A percentile compares a stretch with the other conserved stretches of the same genome.
Evolutionary conservation across 2,329 filamentous ascomycete genomes (phyloP).

Genomic region (Zalaria sp.): DNA sequence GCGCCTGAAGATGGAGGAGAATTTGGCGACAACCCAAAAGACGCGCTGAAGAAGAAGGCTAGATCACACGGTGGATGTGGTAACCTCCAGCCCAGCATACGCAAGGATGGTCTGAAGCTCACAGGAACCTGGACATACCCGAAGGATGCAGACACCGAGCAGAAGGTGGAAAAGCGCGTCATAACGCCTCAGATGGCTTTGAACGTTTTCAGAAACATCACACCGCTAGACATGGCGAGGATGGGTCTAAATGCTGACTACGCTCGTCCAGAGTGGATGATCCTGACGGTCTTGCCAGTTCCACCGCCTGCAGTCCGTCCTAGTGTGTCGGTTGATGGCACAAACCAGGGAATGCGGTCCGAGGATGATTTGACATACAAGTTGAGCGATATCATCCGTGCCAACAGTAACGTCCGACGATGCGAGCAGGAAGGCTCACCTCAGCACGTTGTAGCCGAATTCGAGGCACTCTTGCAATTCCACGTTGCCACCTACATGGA

Average conservation of each 20-base stretch:
- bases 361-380: conserved; percentile 99
- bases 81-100: conserved; percentile 76
- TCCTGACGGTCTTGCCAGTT: conserved; percentile 86
- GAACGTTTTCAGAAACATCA: conserved; percentile 75
- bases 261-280: conserved; percentile 95
- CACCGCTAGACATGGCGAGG: conserved; percentile 64
- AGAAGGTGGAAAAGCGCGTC: conserved; percentile 61
- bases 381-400: conserved; percentile 92
- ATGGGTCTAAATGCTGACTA: conserved; percentile 93
- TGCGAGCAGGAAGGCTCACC: conserved; percentile 86
- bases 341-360: conserved; percentile 78
- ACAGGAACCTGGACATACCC: conserved; percentile 58
- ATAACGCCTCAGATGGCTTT: conserved; percentile 78
- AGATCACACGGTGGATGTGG: conserved; percentile 76
- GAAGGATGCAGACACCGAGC: conserved; percentile 61
- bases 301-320: conserved; percentile 91
- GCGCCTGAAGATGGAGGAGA: conserved; percentile 52
- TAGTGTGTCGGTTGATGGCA: conserved; percentile 94
- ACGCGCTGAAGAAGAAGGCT: conserved; percentile 35
- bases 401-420: conserved; percentile 86
- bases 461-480: conserved; percentile 85
- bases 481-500: conserved; percentile 99
- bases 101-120: conserved; percentile 73
- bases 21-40: conserved; percentile 45
- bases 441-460: conserved; percentile 79